Evolutionary conservation across 768 basidiomycete genomes (phyloP), one percentile per base, ranked within the genome.

Genomic region (Sarcomyxa edulis): DNA sequence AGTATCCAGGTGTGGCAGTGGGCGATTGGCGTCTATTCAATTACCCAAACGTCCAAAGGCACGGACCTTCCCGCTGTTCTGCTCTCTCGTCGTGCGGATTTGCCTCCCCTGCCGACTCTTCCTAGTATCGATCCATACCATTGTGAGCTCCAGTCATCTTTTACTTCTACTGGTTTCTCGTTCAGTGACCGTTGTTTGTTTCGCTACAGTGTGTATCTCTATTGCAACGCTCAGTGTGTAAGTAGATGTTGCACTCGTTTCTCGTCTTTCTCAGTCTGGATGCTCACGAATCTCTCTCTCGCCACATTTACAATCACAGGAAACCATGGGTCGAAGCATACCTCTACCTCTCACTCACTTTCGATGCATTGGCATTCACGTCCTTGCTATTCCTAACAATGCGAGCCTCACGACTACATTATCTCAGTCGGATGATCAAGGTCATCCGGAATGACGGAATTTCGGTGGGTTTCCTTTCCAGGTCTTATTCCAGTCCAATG

Each of bases 261-360:
- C n/a, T n/a, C n/a, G n/a, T n/a, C n/a, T 18, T 6, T 11, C 3
- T 6, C 16, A 7, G 11, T 1, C 15, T 11, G 22, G 11, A 28
- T 8, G 3, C 16, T 20, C 32, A n/a, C 6, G 20, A 10, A n/a
- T n/a, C n/a, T n/a, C n/a, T n/a, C n/a, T n/a, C n/a, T n/a, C n/a
- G n/a, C n/a, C n/a, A 24, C 18, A 30, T 30, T 4, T 2, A 12
- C 11, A 8, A 4, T 18, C n/a, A n/a, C n/a, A 45, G 39, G 23
- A 38, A 28, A 3, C 40, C 43, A 9, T 39, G 15, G 23, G 43
- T 30, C 4, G 39, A 47, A 19, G 40, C 48, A 3, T 46, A 21
- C 19, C 41, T 52, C 7, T 52, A 33, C 18, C 42, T 52, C 1
- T 43, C 35, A 11, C 46, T 52, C 14, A 48, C 48, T 3, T 52